Percentiles rank a stretch among this genome's conserved stretches.
phyloP scores from a whole-genome alignment of 805 yeast genomes.

The Maudiozyma saulgeensis region DNA sequence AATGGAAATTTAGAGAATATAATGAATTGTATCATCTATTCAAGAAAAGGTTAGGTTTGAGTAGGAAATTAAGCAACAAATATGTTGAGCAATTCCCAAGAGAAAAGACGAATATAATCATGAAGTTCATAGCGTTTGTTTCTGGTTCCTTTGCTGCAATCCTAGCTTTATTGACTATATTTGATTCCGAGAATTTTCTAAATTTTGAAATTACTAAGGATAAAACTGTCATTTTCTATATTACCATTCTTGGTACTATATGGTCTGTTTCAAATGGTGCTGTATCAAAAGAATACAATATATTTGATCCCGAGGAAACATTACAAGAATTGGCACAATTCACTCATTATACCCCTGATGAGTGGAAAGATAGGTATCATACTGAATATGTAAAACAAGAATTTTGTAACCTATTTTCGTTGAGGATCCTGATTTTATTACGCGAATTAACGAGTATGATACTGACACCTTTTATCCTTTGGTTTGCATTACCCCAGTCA shows the following conservation, averaged over 20 bases:
- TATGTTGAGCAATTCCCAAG: constrained; percentile 91
- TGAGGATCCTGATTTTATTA: constrained; percentile 58
- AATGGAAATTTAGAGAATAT: constrained; percentile 90
- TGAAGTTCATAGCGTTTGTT: constrained; percentile 59
- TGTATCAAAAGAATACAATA: constrained; percentile 51
- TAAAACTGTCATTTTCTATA: constrained; percentile 74
- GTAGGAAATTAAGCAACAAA: constrained; percentile 68
- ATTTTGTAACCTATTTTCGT: constrained; percentile 67
- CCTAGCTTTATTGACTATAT: constrained; percentile 60
- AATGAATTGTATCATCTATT: constrained; percentile 89
- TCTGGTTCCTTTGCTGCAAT: constrained; percentile 88
- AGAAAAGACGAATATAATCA: constrained; percentile 47
- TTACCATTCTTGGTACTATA: constrained; percentile 78
- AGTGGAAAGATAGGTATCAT: constrained; percentile 81
- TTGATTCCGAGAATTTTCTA: constrained; percentile 86
- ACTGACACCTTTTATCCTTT: constrained; percentile 80
- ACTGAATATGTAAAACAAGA: constrained; percentile 76
- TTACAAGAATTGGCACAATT: constrained; percentile 68
- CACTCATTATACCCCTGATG: constrained; percentile 82
- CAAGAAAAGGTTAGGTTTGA: constrained; percentile 63
- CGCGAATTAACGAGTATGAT: constrained; percentile 76
- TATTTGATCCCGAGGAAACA: constrained; percentile 92
- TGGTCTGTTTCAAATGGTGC: constrained; percentile 77
- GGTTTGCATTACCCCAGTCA: constrained; percentile 68
- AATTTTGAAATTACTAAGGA: constrained; percentile 82